Conservation (phyloP, 192 early-diverging fungal species). For the Coemansia sp. region DNA sequence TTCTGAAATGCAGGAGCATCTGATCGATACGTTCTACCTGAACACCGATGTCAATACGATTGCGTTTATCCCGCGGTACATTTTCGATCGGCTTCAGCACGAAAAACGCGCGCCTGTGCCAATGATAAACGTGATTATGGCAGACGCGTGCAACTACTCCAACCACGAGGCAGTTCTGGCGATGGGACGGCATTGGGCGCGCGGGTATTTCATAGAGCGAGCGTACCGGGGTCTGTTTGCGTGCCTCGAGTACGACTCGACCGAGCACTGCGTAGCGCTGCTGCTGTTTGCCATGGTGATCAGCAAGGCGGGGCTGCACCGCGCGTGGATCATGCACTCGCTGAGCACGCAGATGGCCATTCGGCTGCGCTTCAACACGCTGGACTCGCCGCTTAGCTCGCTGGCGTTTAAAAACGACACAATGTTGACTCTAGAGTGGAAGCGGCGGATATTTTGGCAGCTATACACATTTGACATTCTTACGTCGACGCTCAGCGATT, state of each 20-base stretch:
- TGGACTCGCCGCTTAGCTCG: constrained; percentile 43
- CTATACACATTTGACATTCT: constrained; percentile 43
- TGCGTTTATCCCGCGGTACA: constrained; percentile 41
- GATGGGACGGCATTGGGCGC: constrained; percentile 14
- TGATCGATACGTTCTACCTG: constrained; percentile 47
- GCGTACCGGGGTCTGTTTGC: constrained; percentile 44
- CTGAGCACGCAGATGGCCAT: constrained; percentile 53
- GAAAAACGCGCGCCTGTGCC: constrained; percentile 29
- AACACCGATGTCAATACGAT: constrained; percentile 41
- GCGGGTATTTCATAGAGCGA: constrained; percentile 45
- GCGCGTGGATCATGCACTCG: constrained; percentile 54
- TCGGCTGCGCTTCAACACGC: constrained; percentile 44
- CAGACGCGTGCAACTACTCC: constrained; percentile 41
- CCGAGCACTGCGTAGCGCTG: constrained; percentile 47
- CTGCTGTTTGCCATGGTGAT: constrained; percentile 47
- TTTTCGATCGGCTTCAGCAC: constrained; percentile 27
- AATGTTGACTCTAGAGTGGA: constrained; percentile 41
- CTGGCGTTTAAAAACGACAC: constrained; percentile 31
- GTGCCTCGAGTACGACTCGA: constrained; percentile 51
- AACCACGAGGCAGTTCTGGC: constrained; percentile 14
- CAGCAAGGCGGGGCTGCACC: constrained; percentile 41
- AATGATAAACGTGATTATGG: constrained; percentile 47
- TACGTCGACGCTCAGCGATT: constrained; percentile 35
- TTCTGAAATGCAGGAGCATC: constrained; percentile 17
- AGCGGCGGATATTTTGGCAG: constrained; percentile 55